Evolutionary conservation across 148 eudicot genomes (phyloP), one percentile per base, ranked within the genome.

Genomic region (Vaccinium macrocarpon): DNA sequence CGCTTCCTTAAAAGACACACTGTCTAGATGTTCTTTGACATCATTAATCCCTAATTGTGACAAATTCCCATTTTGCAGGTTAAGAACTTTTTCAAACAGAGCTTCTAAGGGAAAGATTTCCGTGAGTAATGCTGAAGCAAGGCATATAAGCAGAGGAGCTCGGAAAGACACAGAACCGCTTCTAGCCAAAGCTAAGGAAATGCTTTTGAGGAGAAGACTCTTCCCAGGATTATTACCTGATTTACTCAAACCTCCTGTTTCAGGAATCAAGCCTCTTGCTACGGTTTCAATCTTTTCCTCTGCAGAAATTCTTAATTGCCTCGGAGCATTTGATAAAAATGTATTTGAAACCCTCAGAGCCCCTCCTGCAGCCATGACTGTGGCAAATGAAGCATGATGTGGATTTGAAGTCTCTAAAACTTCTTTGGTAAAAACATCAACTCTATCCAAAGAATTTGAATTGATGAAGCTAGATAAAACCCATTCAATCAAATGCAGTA

Each of bases 401-500:
- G 88, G 79, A 29, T 88, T 86, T 74, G 88, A 73, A 86, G 86
- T 88, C 85, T 87, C 93, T 61, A 93, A 82, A 80, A 88, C 83
- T 73, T 87, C 93, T 78, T 72, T 84, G 50, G 83, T 78, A 75
- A 95, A 88, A 64, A 59, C 82, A 73, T 81, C 84, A 66, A 95
- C 87, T 86, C 89, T 91, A 74, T 92, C 91, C 38, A 86, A 80
- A 66, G 90, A 89, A 48, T 84, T 87, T 56, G 87, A 87, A 82
- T 82, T 86, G 55, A 93, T 82, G 70, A 87, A 85, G 86, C 88
- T 87, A 55, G 90, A 93, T 55, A 97, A 62, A 88, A 90, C 90
- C 99, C 98, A 97, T 86, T 97, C 98, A 53, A 91, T 87, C 88
- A 95, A 85, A 94, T 95, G 98, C 89, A 97, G 71, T 76, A 95